phyloP scores from a whole-genome alignment of 768 basidiomycete genomes.

The Leccinellum luteum region DNA sequence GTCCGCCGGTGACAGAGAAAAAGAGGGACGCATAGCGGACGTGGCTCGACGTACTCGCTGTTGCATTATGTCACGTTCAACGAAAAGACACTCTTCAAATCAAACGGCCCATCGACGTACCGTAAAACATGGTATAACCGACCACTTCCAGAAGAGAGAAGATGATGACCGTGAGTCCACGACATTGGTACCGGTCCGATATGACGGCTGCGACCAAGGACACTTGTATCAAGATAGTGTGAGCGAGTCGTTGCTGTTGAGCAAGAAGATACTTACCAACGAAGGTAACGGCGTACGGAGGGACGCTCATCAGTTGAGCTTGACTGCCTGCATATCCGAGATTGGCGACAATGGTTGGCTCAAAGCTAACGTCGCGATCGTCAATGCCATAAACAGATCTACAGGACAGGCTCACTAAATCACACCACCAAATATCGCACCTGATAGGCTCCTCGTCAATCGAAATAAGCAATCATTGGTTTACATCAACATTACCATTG shows the following conservation, averaged over 20 bases:
- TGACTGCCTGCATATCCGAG: conserved; percentile 53
- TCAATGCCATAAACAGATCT: conserved; percentile 32
- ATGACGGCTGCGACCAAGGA: conserved; percentile 41
- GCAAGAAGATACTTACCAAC: conserved; percentile 17
- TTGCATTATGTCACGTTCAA: neutral
- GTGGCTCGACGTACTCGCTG: neutral
- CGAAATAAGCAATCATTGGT: neutral
- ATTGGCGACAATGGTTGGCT: conserved; percentile 50
- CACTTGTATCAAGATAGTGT: conserved; percentile 22
- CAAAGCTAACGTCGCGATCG: conserved; percentile 47
- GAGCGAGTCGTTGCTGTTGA: neutral
- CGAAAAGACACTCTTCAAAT: neutral
- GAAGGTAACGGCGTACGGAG: conserved; percentile 11
- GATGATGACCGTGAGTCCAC: conserved; percentile 47
- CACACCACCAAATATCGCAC: conserved; percentile 14
- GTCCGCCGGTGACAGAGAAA: neutral
- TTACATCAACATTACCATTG: conserved; percentile 36
- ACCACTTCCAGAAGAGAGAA: conserved; percentile 42
- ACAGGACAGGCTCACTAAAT: conserved; percentile 20
- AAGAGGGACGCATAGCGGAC: neutral
- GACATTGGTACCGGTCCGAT: conserved; percentile 53
- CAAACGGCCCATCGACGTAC: conserved; percentile 30
- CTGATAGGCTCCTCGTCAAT: conserved; percentile 11
- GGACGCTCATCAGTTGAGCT: conserved; percentile 41
- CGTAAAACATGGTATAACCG: conserved; percentile 55